Evolutionary conservation across 345 rosid genomes (phyloP).

Genomic region (Salix exigua): DNA sequence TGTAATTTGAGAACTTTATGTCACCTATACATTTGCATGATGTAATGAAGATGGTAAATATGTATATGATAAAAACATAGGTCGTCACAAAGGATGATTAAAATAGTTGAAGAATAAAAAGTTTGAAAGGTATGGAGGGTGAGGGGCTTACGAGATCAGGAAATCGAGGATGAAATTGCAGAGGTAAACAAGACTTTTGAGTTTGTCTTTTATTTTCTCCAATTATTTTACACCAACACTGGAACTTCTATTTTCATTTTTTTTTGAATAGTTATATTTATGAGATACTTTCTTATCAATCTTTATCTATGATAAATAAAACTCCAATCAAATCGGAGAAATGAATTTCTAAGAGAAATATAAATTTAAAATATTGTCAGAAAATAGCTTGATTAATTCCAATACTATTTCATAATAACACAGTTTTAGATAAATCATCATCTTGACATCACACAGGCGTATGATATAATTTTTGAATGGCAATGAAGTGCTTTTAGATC

Average conservation of each 20-base stretch:
- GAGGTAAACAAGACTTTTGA: conserved; percentile 43
- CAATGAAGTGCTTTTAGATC: too few species aligned
- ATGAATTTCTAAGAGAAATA: not conserved
- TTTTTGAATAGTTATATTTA: too few species aligned
- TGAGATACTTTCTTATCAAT: not conserved
- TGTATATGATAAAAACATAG: too few species aligned
- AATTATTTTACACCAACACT: too few species aligned
- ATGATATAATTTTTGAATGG: not conserved
- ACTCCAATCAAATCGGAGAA: not conserved
- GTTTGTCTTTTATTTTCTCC: conserved; percentile 23
- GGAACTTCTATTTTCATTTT: too few species aligned
- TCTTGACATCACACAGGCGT: not conserved
- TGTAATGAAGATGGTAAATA: too few species aligned
- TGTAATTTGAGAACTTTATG: fast-evolving
- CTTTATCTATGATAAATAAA: too few species aligned
- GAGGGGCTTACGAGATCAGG: conserved; percentile 29
- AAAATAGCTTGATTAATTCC: too few species aligned
- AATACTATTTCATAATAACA: too few species aligned
- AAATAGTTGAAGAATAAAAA: not conserved
- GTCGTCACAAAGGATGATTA: too few species aligned
- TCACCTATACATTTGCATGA: too few species aligned
- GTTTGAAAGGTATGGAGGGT: not conserved
- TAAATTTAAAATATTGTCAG: too few species aligned
- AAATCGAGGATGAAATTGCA: conserved; percentile 37
- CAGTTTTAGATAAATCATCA: not conserved